A percentile compares a stretch with the other conserved stretches of the same genome.
Evolutionary conservation across 2,329 filamentous ascomycete genomes (phyloP).

Genomic region (Cladosporium sphaerospermum): DNA sequence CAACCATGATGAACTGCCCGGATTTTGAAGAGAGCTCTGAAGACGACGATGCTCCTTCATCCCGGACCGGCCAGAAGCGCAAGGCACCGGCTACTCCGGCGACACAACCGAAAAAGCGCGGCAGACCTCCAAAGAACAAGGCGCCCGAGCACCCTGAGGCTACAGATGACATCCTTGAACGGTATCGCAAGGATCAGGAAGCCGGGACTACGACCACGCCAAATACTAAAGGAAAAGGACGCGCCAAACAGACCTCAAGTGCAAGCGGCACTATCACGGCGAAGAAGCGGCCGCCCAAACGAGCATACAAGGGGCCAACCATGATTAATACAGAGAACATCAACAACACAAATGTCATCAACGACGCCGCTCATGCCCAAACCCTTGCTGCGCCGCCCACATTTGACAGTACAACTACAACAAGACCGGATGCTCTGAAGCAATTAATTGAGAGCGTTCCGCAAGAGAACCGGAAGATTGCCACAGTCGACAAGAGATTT

Average conservation of each 20-base stretch:
- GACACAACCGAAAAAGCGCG: not conserved
- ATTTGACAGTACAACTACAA: slow-evolving; percentile 11
- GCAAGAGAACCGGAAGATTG: slow-evolving; percentile 28
- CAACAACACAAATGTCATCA: slow-evolving; percentile 20
- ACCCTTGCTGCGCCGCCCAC: slow-evolving; percentile 19
- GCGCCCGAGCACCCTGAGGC: not conserved
- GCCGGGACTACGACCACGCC: not conserved
- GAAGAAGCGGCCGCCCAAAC: not conserved
- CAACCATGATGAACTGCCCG: too few species aligned
- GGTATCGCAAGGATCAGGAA: not conserved
- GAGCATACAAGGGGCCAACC: not conserved
- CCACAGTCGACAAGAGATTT: slow-evolving; percentile 31
- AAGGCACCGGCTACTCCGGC: not conserved
- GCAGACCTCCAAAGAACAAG: not conserved
- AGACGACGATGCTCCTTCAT: not conserved
- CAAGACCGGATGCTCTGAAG: slow-evolving; percentile 31
- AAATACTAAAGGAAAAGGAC: not conserved
- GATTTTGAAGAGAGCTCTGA: too few species aligned
- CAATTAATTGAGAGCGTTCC: slow-evolving; percentile 36
- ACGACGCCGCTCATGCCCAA: slow-evolving; percentile 17
- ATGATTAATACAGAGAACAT: slow-evolving; percentile 1
- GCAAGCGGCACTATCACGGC: not conserved
- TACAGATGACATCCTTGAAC: not conserved
- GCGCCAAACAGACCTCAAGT: not conserved
- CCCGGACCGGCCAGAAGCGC: not conserved